Base-by-base conservation (phyloP, 768 basidiomycete species). In the Boletus fagicola region DNA sequence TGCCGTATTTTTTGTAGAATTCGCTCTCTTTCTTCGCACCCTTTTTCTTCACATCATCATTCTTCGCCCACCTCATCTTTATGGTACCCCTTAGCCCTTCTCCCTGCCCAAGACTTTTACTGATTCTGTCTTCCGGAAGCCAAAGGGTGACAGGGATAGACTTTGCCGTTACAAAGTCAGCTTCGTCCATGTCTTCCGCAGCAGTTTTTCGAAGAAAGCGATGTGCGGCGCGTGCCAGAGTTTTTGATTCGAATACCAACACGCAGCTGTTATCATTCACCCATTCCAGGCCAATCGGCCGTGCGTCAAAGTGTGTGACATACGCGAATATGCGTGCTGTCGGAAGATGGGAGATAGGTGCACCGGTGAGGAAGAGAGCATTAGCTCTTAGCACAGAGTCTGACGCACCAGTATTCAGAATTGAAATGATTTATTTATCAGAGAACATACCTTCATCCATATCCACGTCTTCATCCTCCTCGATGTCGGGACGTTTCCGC, bases 231-330 rank as follows among this genome's bases (percentile, higher is more conserved):
- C 80, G 78, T 13, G 90, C 90, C 13, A 77, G 70, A 38, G 73
- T 58, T 50, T 78, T 82, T 39, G 82, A 78, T 31, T 79, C 72
- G 67, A 91, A 94, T 43, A 94, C 87, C 50, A 93, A 76, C 4
- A 94, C 80, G 63, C 90, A 92, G 26, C 88, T 91, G 24, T 76
- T 86, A 73, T 94, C 92, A 69, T 92, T 85, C 20, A 94, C 80
- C 92, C 92, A 94, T 74, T 94, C 92, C 9, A 94, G 75, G 9
- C 81, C 91, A 60, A 90, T 79, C 0, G 91, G 91, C 20, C 81
- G 77, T 0, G 84, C 78, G 47, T 88, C 86, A 65, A 89, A 91
- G 62, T 92, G 87, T 2, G 84, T 87, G 33, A 86, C 85, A 63
- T 93, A 94, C 0, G 87, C 90, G 66, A 93, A 93, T 52, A 94